phyloP scores from a whole-genome alignment of 306 rosid genomes.

The Quercus agrifolia region DNA sequence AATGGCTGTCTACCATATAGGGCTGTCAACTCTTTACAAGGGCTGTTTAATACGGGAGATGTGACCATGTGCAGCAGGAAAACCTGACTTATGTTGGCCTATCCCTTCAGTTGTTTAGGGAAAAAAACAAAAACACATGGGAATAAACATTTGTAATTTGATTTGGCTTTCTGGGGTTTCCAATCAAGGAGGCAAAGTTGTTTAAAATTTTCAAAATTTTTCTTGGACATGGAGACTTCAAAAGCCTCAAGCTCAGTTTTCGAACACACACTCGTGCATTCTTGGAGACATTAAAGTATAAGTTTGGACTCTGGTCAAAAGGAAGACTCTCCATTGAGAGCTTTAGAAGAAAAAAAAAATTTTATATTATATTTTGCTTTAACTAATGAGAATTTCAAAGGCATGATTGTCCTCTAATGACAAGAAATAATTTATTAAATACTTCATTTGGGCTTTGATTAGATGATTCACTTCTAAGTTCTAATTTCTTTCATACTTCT shows the following conservation, averaged over 20 bases:
- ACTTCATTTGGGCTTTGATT: neutral
- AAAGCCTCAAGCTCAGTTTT: constrained; percentile 1
- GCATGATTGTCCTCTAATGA: neutral
- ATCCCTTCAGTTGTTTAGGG: neutral
- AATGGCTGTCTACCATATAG: too few relatives aligned
- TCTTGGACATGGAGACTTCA: constrained; percentile 8
- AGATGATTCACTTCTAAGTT: neutral
- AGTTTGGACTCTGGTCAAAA: constrained; percentile 7
- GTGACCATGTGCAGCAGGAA: neutral
- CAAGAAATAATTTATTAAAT: neutral
- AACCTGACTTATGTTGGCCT: neutral
- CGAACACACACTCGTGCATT: constrained; percentile 35
- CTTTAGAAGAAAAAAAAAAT: neutral
- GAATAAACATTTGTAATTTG: neutral
- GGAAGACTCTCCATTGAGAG: neutral
- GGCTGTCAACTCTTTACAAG: too few relatives aligned
- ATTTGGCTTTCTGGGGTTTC: constrained; percentile 11
- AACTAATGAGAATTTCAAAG: neutral
- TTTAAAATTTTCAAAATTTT: constrained; percentile 19
- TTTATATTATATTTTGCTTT: neutral
- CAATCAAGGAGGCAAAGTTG: constrained; percentile 25
- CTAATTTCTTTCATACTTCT: neutral
- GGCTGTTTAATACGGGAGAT: too few relatives aligned
- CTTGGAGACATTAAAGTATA: constrained; percentile 15
- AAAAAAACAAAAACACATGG: neutral